Evolutionary conservation across 345 rosid genomes (phyloP).

Genomic region (Eucalyptus marginata): DNA sequence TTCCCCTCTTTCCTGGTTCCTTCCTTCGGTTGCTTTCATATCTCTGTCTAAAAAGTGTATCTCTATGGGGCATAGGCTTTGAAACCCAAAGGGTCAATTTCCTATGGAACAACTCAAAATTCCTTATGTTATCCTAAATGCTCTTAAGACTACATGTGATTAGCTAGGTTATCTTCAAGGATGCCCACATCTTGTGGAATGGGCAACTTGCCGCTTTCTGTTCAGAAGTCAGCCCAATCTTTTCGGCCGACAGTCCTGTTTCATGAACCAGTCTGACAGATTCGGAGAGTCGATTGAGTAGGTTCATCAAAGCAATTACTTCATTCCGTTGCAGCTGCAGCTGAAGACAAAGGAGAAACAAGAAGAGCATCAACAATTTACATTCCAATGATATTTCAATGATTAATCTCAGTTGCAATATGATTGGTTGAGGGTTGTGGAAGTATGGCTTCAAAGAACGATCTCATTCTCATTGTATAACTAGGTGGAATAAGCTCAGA

Average conservation of each 20-base stretch:
- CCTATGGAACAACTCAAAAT: neutral
- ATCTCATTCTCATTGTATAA: neutral
- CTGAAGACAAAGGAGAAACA: constrained; percentile 13
- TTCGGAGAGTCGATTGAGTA: constrained; percentile 61
- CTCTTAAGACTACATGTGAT: neutral
- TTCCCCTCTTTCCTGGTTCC: neutral
- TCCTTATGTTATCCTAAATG: neutral
- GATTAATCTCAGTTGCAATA: neutral
- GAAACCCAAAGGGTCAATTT: neutral
- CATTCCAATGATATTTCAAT: neutral
- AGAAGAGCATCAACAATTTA: neutral
- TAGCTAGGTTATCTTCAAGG: constrained; percentile 8
- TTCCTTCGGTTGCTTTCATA: neutral
- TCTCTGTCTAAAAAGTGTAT: neutral
- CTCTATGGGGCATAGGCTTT: neutral
- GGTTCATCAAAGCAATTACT: constrained; percentile 71
- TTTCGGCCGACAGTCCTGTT: constrained; percentile 38
- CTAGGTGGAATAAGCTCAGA: neutral
- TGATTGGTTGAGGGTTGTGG: neutral
- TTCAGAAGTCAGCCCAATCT: neutral
- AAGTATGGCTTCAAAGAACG: neutral
- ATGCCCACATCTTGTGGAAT: constrained; percentile 20
- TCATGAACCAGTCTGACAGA: constrained; percentile 51
- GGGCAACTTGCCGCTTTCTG: constrained; percentile 4
- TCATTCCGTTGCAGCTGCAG: constrained; percentile 64